A percentile compares a stretch with the other conserved stretches of the same genome.
Conservation (phyloP, 768 basidiomycete genomes). For the Trametes gibbosa region DNA sequence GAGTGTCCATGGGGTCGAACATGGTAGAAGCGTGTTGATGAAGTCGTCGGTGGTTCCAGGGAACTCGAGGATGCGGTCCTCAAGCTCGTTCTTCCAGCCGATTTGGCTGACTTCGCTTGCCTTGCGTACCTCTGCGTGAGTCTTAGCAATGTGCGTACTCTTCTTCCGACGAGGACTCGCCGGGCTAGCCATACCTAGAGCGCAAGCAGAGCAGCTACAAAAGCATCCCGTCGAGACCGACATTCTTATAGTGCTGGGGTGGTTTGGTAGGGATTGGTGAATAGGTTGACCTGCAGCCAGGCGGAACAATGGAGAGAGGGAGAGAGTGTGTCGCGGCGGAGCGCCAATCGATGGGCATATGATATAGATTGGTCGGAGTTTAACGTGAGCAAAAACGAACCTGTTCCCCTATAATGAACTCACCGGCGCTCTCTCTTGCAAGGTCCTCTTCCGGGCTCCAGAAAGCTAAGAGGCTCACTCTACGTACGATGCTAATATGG, state of each 20-base stretch:
- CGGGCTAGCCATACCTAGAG: slow-evolving; percentile 1
- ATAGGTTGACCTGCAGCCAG: not conserved
- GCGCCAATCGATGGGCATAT: not conserved
- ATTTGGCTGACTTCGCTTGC: not conserved
- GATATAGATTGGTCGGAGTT: not conserved
- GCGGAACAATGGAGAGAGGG: not conserved
- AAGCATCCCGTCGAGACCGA: not conserved
- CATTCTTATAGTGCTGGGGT: not conserved
- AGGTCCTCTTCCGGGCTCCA: too few species aligned
- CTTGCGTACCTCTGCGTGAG: not conserved
- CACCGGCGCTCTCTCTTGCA: too few species aligned
- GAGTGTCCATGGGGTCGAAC: not conserved
- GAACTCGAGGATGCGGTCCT: not conserved
- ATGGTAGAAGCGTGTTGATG: slow-evolving; percentile 3
- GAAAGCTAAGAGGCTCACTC: too few species aligned
- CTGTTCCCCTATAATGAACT: too few species aligned
- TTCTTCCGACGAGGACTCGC: not conserved
- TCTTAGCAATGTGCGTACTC: not conserved
- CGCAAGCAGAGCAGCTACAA: not conserved
- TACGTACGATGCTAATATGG: too few species aligned
- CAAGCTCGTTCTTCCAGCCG: not conserved
- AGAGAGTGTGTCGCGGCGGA: not conserved
- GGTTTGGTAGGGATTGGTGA: not conserved
- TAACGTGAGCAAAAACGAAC: not conserved
- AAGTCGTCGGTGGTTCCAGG: not conserved